These are phyloP conservation scores for Alternaria postmessia DNA, from an alignment of 2,329 filamentous ascomycete species.

Conservation along the genomic window DNA sequence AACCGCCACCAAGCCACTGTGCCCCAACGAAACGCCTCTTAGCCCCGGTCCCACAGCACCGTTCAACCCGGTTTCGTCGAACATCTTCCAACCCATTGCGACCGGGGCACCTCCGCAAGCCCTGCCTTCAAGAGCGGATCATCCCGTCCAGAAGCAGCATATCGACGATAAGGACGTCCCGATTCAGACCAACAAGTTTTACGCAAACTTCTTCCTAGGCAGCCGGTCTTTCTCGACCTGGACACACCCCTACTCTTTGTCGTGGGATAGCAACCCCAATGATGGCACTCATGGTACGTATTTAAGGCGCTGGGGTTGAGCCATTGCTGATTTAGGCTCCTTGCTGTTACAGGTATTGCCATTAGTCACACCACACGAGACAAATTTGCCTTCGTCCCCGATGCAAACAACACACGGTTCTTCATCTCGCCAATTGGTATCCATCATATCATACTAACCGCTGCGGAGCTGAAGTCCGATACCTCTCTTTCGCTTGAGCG, in stretches of 20 bases:
- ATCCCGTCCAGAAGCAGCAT: slow-evolving; percentile 52
- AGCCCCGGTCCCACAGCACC: slow-evolving; percentile 36
- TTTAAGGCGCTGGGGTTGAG: too few species aligned
- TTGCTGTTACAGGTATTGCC: slow-evolving; percentile 58
- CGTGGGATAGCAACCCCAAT: slow-evolving; percentile 59
- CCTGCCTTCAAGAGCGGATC: slow-evolving; percentile 49
- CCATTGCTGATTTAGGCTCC: neutral
- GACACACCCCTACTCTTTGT: slow-evolving; percentile 68
- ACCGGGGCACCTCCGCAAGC: slow-evolving; percentile 51
- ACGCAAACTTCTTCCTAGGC: slow-evolving; percentile 79
- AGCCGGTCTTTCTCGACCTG: slow-evolving; percentile 73
- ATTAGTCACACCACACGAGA: slow-evolving; percentile 76
- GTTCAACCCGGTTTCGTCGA: slow-evolving; percentile 23
- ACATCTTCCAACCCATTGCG: slow-evolving; percentile 55
- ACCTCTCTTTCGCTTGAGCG: slow-evolving; percentile 66
- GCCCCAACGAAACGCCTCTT: slow-evolving; percentile 40
- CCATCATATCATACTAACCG: slow-evolving; percentile 82
- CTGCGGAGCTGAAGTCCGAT: slow-evolving; percentile 71
- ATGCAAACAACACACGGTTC: slow-evolving; percentile 61
- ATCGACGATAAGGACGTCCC: slow-evolving; percentile 54
- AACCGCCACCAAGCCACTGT: slow-evolving; percentile 31
- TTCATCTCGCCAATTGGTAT: slow-evolving; percentile 87
- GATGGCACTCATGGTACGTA: slow-evolving; percentile 72
- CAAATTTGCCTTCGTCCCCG: slow-evolving; percentile 64
- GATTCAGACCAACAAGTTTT: slow-evolving; percentile 76